Evolutionary conservation across 2,329 filamentous ascomycete species (phyloP).

Genomic region (Exophiala spinifera): DNA sequence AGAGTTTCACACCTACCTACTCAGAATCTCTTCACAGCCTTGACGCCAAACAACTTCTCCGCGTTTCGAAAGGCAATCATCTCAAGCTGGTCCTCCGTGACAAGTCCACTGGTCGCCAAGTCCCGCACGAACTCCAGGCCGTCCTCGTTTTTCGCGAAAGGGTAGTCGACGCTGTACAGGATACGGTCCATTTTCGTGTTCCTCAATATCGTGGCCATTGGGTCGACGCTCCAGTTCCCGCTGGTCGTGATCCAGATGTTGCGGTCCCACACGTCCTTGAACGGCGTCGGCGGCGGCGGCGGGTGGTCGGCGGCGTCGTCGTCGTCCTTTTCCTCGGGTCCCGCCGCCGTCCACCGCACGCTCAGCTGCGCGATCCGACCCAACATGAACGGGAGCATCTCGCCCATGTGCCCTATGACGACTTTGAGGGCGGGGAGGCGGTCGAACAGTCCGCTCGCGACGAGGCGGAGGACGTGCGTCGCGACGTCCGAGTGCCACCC

Average conservation of each 20-base stretch:
- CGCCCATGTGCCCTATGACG: constrained; percentile 53
- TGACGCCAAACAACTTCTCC: constrained; percentile 42
- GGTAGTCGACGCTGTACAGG: constrained; percentile 59
- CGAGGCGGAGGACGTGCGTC: constrained; percentile 43
- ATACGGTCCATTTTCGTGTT: constrained; percentile 45
- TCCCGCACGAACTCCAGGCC: constrained; percentile 50
- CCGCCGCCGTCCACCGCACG: constrained; percentile 23
- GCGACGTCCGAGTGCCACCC: constrained; percentile 41
- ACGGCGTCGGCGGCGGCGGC: too few relatives aligned
- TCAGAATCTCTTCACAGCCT: constrained; percentile 7
- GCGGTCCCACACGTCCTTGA: constrained; percentile 52
- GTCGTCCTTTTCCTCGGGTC: too few relatives aligned
- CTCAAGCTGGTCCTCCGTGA: constrained; percentile 49
- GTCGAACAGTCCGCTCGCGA: constrained; percentile 55
- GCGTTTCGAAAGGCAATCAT: constrained; percentile 52
- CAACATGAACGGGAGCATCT: constrained; percentile 55
- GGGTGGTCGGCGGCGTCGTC: too few relatives aligned
- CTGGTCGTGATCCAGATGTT: constrained; percentile 60
- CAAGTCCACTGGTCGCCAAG: constrained; percentile 49
- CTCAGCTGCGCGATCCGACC: constrained; percentile 24
- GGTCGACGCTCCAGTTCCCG: constrained; percentile 51
- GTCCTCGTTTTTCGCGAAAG: constrained; percentile 51
- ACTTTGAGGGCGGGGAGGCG: constrained; percentile 53
- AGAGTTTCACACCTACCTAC: neutral
- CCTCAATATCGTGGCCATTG: constrained; percentile 42